A percentile compares a stretch with the other conserved stretches of the same genome.
These are phyloP conservation scores for Fomitopsis pinicola DNA, from an alignment of 1,284 basidiomycete species.

Conservation along the genomic window DNA sequence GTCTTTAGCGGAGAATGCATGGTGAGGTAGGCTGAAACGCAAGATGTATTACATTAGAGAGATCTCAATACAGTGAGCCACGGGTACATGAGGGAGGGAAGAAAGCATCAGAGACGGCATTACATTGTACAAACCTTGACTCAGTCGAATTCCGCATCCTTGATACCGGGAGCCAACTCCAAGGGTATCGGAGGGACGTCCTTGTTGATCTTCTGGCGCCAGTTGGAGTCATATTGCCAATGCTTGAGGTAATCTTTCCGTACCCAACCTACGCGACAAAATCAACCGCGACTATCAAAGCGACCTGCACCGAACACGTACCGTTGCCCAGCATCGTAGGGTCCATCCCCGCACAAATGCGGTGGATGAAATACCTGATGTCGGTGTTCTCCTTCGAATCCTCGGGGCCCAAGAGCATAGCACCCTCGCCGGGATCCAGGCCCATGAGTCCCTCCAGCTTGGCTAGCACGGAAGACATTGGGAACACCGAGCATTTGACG, in stretches of 20 bases:
- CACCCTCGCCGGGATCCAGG: slow-evolving; percentile 15
- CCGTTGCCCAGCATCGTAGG: background rate
- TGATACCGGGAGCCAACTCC: background rate
- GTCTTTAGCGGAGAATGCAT: too few relatives aligned
- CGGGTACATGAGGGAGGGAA: too few relatives aligned
- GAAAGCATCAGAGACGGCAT: too few relatives aligned
- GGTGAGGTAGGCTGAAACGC: too few relatives aligned
- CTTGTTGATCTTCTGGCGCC: background rate
- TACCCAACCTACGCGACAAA: too few relatives aligned
- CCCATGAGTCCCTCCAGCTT: slow-evolving; percentile 18
- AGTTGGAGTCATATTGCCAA: background rate
- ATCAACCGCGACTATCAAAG: background rate
- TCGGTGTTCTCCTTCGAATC: too few relatives aligned
- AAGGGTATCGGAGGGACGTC: background rate
- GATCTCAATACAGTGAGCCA: too few relatives aligned
- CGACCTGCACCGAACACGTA: background rate
- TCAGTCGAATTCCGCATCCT: background rate
- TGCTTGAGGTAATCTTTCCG: background rate
- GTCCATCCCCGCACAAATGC: too few relatives aligned
- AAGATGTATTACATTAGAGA: too few relatives aligned
- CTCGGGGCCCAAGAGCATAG: too few relatives aligned
- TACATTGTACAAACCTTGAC: background rate
- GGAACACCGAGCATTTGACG: slow-evolving; percentile 15
- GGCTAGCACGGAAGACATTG: slow-evolving; percentile 12
- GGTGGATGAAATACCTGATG: too few relatives aligned